These are phyloP conservation scores for Zea luxurians DNA, from an alignment of 176 grass and related monocot genomes.

Conservation along the genomic window DNA sequence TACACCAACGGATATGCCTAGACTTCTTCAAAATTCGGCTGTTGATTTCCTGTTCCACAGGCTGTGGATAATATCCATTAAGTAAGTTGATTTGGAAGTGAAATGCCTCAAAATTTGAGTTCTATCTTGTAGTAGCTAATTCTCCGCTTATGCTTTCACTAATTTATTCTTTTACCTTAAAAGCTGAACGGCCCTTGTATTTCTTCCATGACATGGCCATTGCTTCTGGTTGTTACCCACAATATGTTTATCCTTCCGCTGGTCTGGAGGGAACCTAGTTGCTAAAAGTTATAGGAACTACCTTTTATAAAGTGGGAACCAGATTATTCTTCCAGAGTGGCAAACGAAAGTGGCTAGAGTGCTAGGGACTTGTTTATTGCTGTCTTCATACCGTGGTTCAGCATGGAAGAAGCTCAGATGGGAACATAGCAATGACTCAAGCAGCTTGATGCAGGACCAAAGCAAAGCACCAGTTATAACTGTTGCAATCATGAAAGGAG, in stretches of 20 bases:
- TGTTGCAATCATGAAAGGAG: no score
- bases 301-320: slow-evolving; percentile 46
- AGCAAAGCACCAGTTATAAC: no score
- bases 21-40: neutral
- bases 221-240: slow-evolving; percentile 4
- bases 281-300: slow-evolving; percentile 35
- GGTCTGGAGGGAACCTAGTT: slow-evolving; percentile 34
- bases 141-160: slow-evolving; percentile 17
- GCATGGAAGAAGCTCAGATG: no score
- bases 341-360: no score
- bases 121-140: slow-evolving; percentile 15
- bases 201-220: slow-evolving; percentile 30
- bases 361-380: no score
- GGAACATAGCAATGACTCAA: no score
- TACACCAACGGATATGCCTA: neutral
- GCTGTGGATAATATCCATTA: neutral
- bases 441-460: no score
- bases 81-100: slow-evolving; percentile 21
- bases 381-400: no score
- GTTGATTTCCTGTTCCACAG: neutral
- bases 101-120: neutral
- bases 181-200: slow-evolving; percentile 20
- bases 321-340: neutral
- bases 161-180: slow-evolving; percentile 29
- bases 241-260: slow-evolving; percentile 29